These are phyloP conservation scores for Carpinus viminea DNA, from an alignment of 306 rosid genomes.

Conservation along the genomic window DNA sequence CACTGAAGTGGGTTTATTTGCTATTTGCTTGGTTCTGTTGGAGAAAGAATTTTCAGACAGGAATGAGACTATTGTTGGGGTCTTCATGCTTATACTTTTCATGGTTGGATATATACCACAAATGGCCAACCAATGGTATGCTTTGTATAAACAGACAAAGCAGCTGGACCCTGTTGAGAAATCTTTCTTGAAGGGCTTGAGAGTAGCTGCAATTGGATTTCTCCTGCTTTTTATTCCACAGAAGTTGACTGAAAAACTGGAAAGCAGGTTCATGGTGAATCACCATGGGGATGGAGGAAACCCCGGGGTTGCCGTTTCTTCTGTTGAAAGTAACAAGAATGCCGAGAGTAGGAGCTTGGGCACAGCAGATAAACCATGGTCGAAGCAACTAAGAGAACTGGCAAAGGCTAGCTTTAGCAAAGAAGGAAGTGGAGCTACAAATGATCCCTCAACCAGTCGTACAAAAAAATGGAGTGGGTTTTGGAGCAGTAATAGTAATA, in stretches of 20 bases:
- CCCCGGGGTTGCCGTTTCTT: slow-evolving; percentile 13
- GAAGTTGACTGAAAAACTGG: slow-evolving; percentile 50
- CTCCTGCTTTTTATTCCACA: slow-evolving; percentile 57
- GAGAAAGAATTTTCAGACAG: slow-evolving; percentile 44
- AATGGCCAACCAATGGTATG: slow-evolving; percentile 72
- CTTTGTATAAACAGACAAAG: slow-evolving; percentile 62
- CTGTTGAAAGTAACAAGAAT: slow-evolving; percentile 30
- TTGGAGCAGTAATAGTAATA: slow-evolving; percentile 66
- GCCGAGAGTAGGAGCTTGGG: slow-evolving; percentile 52
- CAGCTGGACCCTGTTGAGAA: slow-evolving; percentile 57
- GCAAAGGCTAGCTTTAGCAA: slow-evolving; percentile 71
- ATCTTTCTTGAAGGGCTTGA: slow-evolving; percentile 57
- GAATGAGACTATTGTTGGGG: slow-evolving; percentile 49
- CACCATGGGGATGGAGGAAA: slow-evolving; percentile 26
- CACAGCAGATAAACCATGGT: slow-evolving; percentile 65
- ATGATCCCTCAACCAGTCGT: slow-evolving; percentile 78
- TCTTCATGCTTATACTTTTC: slow-evolving; percentile 64
- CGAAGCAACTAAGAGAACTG: slow-evolving; percentile 59
- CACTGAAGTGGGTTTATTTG: slow-evolving; percentile 61
- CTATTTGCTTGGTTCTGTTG: slow-evolving; percentile 43
- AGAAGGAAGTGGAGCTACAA: slow-evolving; percentile 47
- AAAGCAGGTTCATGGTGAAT: slow-evolving; percentile 48
- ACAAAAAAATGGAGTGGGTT: slow-evolving; percentile 51
- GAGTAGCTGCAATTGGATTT: slow-evolving; percentile 63
- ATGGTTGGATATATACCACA: slow-evolving; percentile 58